Evolutionary conservation across 2,329 filamentous ascomycete species (phyloP).

Genomic region (Epichloe amarillans): DNA sequence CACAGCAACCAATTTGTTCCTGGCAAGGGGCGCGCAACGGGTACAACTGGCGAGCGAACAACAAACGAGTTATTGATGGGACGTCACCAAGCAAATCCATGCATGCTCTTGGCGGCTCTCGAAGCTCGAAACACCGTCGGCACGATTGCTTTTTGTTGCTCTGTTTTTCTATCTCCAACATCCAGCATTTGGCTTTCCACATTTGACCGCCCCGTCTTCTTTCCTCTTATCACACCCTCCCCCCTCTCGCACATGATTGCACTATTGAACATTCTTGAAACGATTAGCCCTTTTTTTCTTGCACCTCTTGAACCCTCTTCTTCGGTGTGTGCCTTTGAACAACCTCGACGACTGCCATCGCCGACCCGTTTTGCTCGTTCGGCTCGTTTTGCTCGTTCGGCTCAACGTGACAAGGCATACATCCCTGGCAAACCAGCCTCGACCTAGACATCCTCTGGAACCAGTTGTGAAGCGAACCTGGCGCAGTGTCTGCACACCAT

Average conservation of each 20-base stretch:
- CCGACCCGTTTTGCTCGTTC: background rate
- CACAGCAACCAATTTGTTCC: conserved; percentile 1
- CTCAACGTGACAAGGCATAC: background rate
- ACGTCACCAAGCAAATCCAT: conserved; percentile 3
- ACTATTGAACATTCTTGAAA: conserved; percentile 5
- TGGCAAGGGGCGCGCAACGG: background rate
- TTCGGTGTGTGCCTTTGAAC: background rate
- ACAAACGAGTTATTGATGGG: conserved; percentile 6
- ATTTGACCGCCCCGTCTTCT: background rate
- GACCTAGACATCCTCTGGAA: background rate
- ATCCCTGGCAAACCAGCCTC: background rate
- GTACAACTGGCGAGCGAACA: conserved; percentile 3
- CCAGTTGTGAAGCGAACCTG: background rate
- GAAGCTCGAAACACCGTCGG: background rate
- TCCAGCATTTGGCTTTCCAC: background rate
- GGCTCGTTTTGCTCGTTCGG: background rate
- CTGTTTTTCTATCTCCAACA: background rate
- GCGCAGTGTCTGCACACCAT: conserved; percentile 9
- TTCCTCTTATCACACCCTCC: background rate
- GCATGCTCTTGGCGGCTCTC: background rate
- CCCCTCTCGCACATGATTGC: conserved; percentile 1
- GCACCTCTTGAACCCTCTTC: background rate
- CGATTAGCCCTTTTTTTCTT: conserved; percentile 6
- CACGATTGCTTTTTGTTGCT: background rate
- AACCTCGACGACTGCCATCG: background rate